Base-by-base conservation (phyloP, 2,329 filamentous ascomycete genomes). In the Clarireedia sp. region DNA sequence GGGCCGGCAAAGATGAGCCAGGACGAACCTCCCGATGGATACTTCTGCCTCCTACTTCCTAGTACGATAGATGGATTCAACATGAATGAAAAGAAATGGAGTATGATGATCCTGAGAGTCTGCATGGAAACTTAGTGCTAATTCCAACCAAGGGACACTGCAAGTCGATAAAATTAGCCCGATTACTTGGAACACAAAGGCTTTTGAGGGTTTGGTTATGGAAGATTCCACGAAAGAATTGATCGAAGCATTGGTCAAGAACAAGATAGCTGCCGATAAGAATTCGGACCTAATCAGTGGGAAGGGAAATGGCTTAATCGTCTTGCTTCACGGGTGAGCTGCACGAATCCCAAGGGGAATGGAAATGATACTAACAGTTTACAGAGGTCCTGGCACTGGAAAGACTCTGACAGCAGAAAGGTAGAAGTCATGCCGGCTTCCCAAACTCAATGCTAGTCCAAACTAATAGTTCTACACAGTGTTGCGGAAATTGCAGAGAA, bases 361-460 rank as follows among this genome's bases (percentile, higher is more conserved):
- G 29, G 29, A 33, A 33, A 33, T 14, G 10, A 12, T 33, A 33
- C 29, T 33, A 33, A 33, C 29, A 14, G 9, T 10, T 33, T 12
- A 14, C 29, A 33, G 92, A 0, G 92, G 92, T 10, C 92, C 92
- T 1, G 92, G 92, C 43, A 90, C 90, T 1, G 92, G 92, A 60
- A 97, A 97, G 77, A 97, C 92, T 0, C 38, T 58, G 2, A 61
- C 59, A 12, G 59, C 59, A 3, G 83, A 86, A 64, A 33, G 29
- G 29, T 33, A 33, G 2, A 12, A 33, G 12, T 33, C 10, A 33
- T 33, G 12, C 10, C 10, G 3, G 29, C 5, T 33, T 12, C 29
- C 9, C 8, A 12, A 33, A 14, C 24, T 8, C 24, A 9, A 33
- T 33, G 24, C 8, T 5, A 12, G 29, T 33, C 29, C 9, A 33